Conservation (phyloP, 2,329 filamentous ascomycete genomes). For the Colletotrichum filicis region DNA sequence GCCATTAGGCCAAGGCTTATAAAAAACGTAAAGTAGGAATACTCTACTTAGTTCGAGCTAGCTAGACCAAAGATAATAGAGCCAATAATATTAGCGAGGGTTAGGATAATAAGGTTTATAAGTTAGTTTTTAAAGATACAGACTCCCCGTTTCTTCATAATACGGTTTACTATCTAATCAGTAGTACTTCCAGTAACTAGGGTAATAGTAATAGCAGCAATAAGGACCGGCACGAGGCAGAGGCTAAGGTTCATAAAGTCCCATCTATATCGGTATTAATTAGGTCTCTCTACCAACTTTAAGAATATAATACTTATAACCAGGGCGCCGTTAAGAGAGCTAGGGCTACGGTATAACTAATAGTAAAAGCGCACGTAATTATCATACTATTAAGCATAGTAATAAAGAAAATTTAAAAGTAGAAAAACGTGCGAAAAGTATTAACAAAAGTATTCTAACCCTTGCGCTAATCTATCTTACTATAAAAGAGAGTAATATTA, state of each 20-base stretch:
- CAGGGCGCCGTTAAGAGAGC: constrained; percentile 27
- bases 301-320: constrained; percentile 18
- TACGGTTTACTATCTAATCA: constrained; percentile 41
- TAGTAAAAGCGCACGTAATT: constrained; percentile 42
- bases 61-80: constrained; percentile 46
- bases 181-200: constrained; percentile 44
- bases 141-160: constrained; percentile 40
- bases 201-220: constrained; percentile 46
- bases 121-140: constrained; percentile 48
- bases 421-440: constrained; percentile 44
- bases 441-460: constrained; percentile 40
- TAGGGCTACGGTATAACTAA: constrained; percentile 38
- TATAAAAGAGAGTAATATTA: constrained; percentile 45
- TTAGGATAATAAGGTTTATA: constrained; percentile 43
- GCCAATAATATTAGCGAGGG: constrained; percentile 41
- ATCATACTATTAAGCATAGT: constrained; percentile 44
- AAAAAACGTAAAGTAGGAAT: constrained; percentile 40
- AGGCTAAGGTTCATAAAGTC: constrained; percentile 42
- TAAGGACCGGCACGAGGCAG: constrained; percentile 39
- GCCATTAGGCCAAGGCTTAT: constrained; percentile 41
- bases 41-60: constrained; percentile 39
- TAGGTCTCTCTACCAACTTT: fast-evolving
- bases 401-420: constrained; percentile 47
- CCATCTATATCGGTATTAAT: constrained; percentile 36
- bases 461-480: constrained; percentile 40